Base-by-base conservation (phyloP, 2,329 filamentous ascomycete species). In the Fusarium sp. region DNA sequence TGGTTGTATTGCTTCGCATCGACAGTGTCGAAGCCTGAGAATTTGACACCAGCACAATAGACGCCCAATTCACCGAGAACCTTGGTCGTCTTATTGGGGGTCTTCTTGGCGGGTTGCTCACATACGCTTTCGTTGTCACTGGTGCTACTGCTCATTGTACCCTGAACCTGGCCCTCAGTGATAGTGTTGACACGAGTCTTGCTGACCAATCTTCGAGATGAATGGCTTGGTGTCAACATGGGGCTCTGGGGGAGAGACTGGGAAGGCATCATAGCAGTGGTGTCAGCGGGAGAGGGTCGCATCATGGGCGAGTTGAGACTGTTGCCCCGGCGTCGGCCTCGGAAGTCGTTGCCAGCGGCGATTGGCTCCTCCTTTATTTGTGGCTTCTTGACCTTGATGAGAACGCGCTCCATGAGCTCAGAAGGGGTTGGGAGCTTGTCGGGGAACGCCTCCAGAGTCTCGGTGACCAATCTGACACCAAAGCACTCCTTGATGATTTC, bases 371-470 rank as follows among this genome's bases (percentile, higher is more conserved):
- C 79, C 48, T 78, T 79, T 58, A 75, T 78, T 26, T 81, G 79
- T 14, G 92, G 89, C 68, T 92, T 91, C 79, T 98, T 99, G 65
- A 97, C 96, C 78, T 99, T 99, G 83, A 98, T 90, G 56, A 99
- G 83, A 56, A 98, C 93, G 40, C 90, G 90, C 72, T 91, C 84
- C 80, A 91, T 92, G 45, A 99, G 83, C 70, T 97, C 89, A 45
- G 96, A 92, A 0, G 96, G 96, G 2, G 93, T 91, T 0, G 96
- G 96, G 14, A 98, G 85, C 59, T 86, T 85, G 65, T 88, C 84
- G 4, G 86, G 84, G 44, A 89, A 88, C 3, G 86, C 84, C 62
- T 93, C 87, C 19, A 97, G 78, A 0, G 93, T 91, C 70, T 93
- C 88, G 0, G 89, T 87, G 14, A 98, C 83, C 43, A 99, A 86